Percentiles rank a stretch among this genome's conserved stretches.
phyloP scores from a whole-genome alignment of 441 rosid species.

The Populus tomentosa region DNA sequence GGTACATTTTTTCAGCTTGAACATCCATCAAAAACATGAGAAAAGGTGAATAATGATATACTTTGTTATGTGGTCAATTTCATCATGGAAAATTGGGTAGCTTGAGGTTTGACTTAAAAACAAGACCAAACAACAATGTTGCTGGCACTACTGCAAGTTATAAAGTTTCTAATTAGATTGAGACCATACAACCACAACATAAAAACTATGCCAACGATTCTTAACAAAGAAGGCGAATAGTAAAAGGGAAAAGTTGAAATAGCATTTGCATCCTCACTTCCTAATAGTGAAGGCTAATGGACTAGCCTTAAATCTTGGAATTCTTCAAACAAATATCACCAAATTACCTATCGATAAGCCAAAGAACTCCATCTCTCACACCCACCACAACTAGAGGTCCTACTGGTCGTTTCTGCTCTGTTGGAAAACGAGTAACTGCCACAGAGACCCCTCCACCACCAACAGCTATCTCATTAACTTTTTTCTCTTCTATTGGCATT shows the following conservation, averaged over 20 bases:
- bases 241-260: not conserved
- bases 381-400: constrained; percentile 96
- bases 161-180: not conserved
- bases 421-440: constrained; percentile 96
- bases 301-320: not conserved
- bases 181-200: not conserved
- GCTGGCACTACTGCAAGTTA: not conserved
- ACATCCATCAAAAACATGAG: not conserved
- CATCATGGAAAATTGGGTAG: not conserved
- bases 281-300: not conserved
- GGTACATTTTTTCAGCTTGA: not conserved
- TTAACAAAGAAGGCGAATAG: not conserved
- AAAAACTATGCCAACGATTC: not conserved
- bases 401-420: constrained; percentile 94
- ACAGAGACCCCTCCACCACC: constrained; percentile 99
- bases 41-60: not conserved
- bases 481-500: constrained; percentile 65
- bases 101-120: not conserved
- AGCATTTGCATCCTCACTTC: not conserved
- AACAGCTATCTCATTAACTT: constrained; percentile 87
- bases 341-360: constrained; percentile 94
- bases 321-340: constrained; percentile 10
- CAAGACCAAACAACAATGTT: not conserved
- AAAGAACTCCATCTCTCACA: constrained; percentile 98
- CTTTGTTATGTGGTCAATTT: not conserved